Percentiles rank a stretch among this genome's conserved stretches.
phyloP scores from a whole-genome alignment of 441 rosid genomes.

The Syzygium malaccense region DNA sequence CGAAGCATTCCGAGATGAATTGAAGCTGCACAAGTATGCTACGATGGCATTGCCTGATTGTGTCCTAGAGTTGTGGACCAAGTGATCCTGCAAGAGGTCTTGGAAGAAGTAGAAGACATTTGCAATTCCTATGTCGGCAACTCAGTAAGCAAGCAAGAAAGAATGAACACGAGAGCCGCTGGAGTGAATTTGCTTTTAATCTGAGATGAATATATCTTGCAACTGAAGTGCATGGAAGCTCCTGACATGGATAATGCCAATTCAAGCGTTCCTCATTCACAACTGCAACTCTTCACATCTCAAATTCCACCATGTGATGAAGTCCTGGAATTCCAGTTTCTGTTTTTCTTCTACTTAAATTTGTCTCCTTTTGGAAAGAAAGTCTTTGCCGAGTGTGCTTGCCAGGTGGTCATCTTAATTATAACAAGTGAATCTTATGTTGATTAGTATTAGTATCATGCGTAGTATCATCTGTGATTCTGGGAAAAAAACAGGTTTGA shows the following conservation, averaged over 20 bases:
- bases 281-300: neutral
- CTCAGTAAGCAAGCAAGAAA: neutral
- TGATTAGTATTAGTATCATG: neutral
- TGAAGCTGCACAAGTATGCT: neutral
- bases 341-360: neutral
- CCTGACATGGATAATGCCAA: neutral
- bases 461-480: neutral
- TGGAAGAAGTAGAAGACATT: neutral
- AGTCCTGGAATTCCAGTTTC: accelerated
- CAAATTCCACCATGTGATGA: neutral
- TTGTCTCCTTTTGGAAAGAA: neutral
- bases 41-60: neutral
- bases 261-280: neutral
- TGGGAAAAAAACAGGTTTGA: too few species aligned
- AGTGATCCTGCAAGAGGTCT: neutral
- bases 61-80: neutral
- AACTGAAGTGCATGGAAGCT: conserved; percentile 38
- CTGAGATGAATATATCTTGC: neutral
- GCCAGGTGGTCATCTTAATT: neutral
- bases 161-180: neutral
- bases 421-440: neutral
- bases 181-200: neutral
- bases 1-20: too few species aligned
- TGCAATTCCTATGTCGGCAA: neutral
- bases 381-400: neutral